These are phyloP conservation scores for Taphrina communis DNA, from an alignment of 1,139 yeast genomes.

Conservation along the genomic window DNA sequence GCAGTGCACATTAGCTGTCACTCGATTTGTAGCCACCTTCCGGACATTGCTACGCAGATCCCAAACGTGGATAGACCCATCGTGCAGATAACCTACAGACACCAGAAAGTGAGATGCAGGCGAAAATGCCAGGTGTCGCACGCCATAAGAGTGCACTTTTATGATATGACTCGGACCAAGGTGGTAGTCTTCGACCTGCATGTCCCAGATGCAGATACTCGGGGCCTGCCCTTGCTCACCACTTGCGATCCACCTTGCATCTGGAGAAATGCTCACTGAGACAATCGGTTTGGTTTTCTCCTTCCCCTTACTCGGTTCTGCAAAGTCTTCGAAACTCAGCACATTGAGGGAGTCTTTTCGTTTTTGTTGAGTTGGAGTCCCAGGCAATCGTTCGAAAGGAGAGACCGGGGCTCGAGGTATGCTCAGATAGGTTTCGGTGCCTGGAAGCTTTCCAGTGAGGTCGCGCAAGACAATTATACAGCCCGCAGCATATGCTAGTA, in stretches of 20 bases:
- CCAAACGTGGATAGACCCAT: constrained; percentile 32
- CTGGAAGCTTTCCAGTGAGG: constrained; percentile 2
- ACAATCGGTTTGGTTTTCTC: constrained; percentile 24
- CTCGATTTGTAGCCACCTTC: constrained; percentile 30
- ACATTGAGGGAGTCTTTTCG: constrained; percentile 8
- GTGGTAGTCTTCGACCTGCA: background rate
- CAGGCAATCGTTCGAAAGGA: background rate
- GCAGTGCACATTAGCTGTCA: constrained; percentile 16
- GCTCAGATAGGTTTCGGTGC: constrained; percentile 2
- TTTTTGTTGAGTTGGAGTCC: constrained; percentile 7
- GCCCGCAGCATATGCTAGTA: constrained; percentile 18
- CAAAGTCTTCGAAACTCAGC: constrained; percentile 29
- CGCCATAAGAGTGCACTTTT: constrained; percentile 31
- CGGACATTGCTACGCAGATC: constrained; percentile 10
- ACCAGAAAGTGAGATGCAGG: constrained; percentile 21
- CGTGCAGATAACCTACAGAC: constrained; percentile 35
- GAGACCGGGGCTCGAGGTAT: constrained; percentile 6
- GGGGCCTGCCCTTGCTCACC: constrained; percentile 38
- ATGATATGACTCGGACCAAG: constrained; percentile 22
- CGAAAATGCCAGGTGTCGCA: constrained; percentile 26
- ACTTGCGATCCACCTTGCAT: constrained; percentile 21
- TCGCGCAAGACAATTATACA: constrained; percentile 8
- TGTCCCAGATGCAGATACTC: constrained; percentile 30
- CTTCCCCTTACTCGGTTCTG: constrained; percentile 31
- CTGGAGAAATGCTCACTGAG: constrained; percentile 17